Evolutionary conservation across 306 rosid genomes (phyloP).

Genomic region (Mucuna pruriens): DNA sequence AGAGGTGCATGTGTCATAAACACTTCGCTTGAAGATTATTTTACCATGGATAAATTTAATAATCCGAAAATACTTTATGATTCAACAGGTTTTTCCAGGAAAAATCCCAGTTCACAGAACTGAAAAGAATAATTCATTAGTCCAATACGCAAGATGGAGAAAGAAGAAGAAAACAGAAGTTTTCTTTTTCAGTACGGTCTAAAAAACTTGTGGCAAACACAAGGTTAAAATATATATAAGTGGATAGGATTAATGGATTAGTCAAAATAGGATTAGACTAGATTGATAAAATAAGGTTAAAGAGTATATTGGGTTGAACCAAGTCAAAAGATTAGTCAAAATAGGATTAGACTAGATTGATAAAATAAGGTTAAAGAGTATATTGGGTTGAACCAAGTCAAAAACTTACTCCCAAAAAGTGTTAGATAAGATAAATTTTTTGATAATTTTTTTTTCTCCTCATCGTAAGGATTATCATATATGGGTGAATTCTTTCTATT

Average conservation of each 20-base stretch:
- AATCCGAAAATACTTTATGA: not conserved
- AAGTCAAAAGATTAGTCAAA: not conserved
- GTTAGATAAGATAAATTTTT: not conserved
- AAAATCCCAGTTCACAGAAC: not conserved
- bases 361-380: not conserved
- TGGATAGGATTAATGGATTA: not conserved
- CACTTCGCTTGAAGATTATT: not conserved
- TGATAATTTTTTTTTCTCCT: not conserved
- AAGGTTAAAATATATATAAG: not conserved
- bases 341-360: not conserved
- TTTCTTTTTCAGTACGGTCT: not conserved
- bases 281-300: not conserved
- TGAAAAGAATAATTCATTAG: not conserved
- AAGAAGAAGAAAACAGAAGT: not conserved
- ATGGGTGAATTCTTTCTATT: slow-evolving; percentile 1
- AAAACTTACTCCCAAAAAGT: not conserved
- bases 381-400: not conserved
- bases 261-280: not conserved
- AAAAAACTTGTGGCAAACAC: not conserved
- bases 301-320: not conserved
- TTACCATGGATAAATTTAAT: not conserved
- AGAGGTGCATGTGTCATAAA: not conserved
- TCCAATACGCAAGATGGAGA: not conserved
- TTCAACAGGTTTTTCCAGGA: not conserved
- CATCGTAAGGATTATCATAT: not conserved